phyloP scores from a whole-genome alignment of 306 rosid genomes.

The Ziziphus jujuba region DNA sequence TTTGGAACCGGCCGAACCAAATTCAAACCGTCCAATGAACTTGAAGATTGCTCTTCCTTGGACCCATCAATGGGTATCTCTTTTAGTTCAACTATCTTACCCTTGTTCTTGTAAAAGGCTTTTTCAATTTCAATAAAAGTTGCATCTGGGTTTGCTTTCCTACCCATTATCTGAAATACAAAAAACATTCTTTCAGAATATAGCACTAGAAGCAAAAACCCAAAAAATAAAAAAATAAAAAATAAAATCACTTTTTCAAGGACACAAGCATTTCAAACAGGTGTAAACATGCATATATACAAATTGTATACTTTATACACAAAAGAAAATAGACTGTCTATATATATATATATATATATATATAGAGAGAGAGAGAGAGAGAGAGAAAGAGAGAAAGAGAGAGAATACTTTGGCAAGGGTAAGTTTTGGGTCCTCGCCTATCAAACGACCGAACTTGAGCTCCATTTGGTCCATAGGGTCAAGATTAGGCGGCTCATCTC shows the following conservation, averaged over 20 bases:
- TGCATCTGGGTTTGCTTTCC: conserved; percentile 75
- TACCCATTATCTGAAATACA: conserved; percentile 74
- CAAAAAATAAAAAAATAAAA: not conserved
- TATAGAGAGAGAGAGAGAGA: no score
- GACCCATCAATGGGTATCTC: conserved; percentile 41
- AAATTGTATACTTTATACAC: no score
- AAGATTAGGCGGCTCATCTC: conserved; percentile 57
- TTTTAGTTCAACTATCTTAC: conserved; percentile 58
- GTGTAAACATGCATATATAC: not conserved
- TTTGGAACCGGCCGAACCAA: conserved; percentile 72
- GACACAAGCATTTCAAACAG: not conserved
- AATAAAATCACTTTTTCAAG: not conserved
- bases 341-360: not conserved
- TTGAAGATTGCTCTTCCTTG: conserved; percentile 37
- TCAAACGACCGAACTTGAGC: conserved; percentile 83
- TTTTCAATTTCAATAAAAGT: conserved; percentile 87
- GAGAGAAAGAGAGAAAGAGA: no score
- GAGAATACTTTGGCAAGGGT: conserved; percentile 79
- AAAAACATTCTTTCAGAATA: not conserved
- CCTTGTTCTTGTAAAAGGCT: conserved; percentile 63
- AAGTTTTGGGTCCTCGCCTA: conserved; percentile 93
- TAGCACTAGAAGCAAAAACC: not conserved
- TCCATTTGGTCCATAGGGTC: conserved; percentile 78
- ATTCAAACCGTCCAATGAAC: conserved; percentile 52
- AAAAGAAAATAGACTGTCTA: not conserved